Conservation (phyloP, 2,329 filamentous ascomycete species). For the Fusarium sp. region DNA sequence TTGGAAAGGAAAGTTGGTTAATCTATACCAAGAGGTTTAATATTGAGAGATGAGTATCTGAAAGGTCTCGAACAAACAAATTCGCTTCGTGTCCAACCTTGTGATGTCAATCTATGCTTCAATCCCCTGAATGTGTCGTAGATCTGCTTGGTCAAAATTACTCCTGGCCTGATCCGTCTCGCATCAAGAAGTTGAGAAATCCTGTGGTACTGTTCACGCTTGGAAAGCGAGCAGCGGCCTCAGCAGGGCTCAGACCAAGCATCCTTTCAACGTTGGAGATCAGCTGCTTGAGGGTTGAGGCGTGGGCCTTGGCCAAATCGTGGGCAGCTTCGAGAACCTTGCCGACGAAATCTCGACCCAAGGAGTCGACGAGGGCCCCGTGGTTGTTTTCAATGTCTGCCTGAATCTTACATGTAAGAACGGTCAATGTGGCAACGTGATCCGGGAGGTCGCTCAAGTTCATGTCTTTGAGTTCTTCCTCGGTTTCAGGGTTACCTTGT, state of each 20-base stretch:
- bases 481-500: not conserved
- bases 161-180: not conserved
- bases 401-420: not conserved
- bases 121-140: not conserved
- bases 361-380: not conserved
- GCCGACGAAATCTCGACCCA: not conserved
- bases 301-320: not conserved
- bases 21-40: not conserved
- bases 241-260: not conserved
- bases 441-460: not conserved
- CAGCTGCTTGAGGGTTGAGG: not conserved
- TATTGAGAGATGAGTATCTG: not conserved
- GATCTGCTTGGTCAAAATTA: not conserved
- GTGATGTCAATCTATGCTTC: not conserved
- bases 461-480: not conserved
- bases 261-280: not conserved
- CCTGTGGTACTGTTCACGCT: not conserved
- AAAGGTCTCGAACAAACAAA: not conserved
- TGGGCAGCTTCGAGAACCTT: not conserved
- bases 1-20: slow-evolving; percentile 7
- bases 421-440: not conserved
- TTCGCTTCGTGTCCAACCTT: not conserved
- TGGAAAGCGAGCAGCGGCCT: not conserved
- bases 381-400: not conserved
- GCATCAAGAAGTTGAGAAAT: not conserved